Percentiles rank a stretch among this genome's conserved stretches.
Evolutionary conservation across 805 yeast species (phyloP).

Genomic region (Myxozyma mucilagina): DNA sequence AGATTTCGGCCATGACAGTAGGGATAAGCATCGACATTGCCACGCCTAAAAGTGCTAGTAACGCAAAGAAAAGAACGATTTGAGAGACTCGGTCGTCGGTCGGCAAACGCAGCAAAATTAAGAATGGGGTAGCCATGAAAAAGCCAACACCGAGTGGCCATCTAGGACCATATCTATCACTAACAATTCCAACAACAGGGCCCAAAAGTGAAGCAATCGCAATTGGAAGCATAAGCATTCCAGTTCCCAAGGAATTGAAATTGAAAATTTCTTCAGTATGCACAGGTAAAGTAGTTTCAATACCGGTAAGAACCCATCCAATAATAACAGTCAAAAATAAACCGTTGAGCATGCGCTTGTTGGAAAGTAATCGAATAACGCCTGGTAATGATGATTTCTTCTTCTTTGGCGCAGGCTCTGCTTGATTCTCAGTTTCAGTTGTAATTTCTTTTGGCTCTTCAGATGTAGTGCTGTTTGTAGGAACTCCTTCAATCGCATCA

Average conservation of each 20-base stretch:
- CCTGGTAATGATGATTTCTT: slow-evolving; percentile 1
- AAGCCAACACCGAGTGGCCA: slow-evolving; percentile 36
- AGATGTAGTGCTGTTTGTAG: not conserved
- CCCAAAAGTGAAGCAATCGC: slow-evolving; percentile 38
- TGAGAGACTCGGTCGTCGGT: slow-evolving; percentile 31
- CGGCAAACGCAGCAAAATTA: slow-evolving; percentile 37
- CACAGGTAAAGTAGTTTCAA: slow-evolving; percentile 41
- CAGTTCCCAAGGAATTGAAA: slow-evolving; percentile 37
- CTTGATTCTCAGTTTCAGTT: not conserved
- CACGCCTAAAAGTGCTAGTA: slow-evolving; percentile 36
- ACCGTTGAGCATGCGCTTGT: slow-evolving; percentile 31
- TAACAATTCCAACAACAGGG: slow-evolving; percentile 36
- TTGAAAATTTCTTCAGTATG: slow-evolving; percentile 37
- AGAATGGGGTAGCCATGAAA: slow-evolving; percentile 26
- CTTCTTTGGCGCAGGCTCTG: not conserved
- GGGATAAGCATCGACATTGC: slow-evolving; percentile 33
- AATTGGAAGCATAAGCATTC: slow-evolving; percentile 39
- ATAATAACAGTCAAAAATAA: slow-evolving; percentile 35
- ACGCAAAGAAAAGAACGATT: slow-evolving; percentile 37
- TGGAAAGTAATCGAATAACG: slow-evolving; percentile 7
- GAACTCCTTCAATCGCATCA: slow-evolving; percentile 10
- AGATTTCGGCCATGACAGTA: slow-evolving; percentile 38
- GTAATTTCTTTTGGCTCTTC: not conserved
- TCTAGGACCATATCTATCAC: slow-evolving; percentile 38
- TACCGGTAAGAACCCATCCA: slow-evolving; percentile 38